Conservation (phyloP, 2,329 filamentous ascomycete species). For the Tolypocladium cylindrosporum region DNA sequence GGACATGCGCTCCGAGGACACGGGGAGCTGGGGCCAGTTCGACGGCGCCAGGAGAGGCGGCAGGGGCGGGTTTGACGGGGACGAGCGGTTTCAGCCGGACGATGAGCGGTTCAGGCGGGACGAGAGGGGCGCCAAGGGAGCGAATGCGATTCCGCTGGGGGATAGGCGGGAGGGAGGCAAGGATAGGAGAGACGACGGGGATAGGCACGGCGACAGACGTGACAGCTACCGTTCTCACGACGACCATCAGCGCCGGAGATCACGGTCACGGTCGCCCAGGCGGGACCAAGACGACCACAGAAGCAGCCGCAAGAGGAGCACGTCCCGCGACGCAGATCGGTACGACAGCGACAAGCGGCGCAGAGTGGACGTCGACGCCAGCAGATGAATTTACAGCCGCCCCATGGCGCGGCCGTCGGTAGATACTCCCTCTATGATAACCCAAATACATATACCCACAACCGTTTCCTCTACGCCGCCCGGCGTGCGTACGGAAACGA, state of each 20-base stretch:
- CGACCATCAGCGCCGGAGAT: conserved; percentile 9
- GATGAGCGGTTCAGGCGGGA: conserved; percentile 36
- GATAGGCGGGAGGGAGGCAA: conserved; percentile 25
- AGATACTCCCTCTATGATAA: neutral
- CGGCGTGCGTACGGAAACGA: neutral
- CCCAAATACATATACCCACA: neutral
- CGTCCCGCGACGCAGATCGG: conserved; percentile 42
- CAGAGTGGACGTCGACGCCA: conserved; percentile 33
- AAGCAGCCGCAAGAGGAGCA: conserved; percentile 46
- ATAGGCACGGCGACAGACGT: conserved; percentile 7
- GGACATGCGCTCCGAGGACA: conserved; percentile 84
- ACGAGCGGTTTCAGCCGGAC: conserved; percentile 62
- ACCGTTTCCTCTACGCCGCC: neutral
- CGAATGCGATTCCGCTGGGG: conserved; percentile 62
- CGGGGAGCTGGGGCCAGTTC: conserved; percentile 69
- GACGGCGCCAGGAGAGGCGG: conserved; percentile 29
- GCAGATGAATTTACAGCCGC: conserved; percentile 10
- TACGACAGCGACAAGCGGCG: conserved; percentile 51
- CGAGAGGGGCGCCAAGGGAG: conserved; percentile 43
- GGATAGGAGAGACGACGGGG: conserved; percentile 19
- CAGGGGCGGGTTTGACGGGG: conserved; percentile 31
- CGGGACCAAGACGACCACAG: conserved; percentile 33
- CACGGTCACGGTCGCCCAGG: conserved; percentile 42
- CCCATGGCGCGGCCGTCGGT: neutral
- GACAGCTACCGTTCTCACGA: conserved; percentile 1